Evolutionary conservation across 495 filamentous ascomycete genomes (phyloP).

Genomic region (Hypomontagnella monticulosa): DNA sequence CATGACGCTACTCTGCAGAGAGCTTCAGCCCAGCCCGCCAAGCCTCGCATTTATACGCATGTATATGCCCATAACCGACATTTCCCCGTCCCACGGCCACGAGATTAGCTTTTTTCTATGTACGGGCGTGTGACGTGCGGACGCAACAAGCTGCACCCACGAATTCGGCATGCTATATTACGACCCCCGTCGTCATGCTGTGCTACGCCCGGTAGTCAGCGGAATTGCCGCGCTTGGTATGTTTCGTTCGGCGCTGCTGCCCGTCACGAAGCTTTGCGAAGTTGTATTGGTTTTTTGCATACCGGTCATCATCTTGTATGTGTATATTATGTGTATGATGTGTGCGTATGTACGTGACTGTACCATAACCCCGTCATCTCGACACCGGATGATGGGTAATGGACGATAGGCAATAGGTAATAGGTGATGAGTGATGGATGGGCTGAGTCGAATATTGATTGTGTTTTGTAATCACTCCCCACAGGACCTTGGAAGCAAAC

Average conservation of each 20-base stretch:
- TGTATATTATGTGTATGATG: not conserved
- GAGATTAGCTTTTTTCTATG: constrained; percentile 18
- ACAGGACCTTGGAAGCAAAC: constrained; percentile 17
- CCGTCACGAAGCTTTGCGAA: constrained; percentile 29
- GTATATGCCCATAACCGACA: constrained; percentile 26
- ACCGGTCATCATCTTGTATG: constrained; percentile 21
- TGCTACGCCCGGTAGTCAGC: constrained; percentile 38
- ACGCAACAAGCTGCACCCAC: constrained; percentile 38
- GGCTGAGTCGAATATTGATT: not conserved
- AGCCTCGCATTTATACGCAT: constrained; percentile 22
- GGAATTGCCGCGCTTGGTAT: constrained; percentile 42
- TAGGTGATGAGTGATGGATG: not conserved
- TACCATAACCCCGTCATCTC: constrained; percentile 15
- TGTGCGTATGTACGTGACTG: constrained; percentile 15
- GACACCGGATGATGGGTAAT: constrained; percentile 18
- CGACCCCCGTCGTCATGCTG: constrained; percentile 37
- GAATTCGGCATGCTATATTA: constrained; percentile 29
- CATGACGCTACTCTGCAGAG: constrained; percentile 47
- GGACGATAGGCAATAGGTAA: too few relatives aligned
- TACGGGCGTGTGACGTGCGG: constrained; percentile 35
- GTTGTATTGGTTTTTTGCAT: constrained; percentile 16
- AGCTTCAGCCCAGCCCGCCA: constrained; percentile 36
- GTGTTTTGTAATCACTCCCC: constrained; percentile 12
- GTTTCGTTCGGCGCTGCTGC: constrained; percentile 36
- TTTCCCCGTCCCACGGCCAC: constrained; percentile 23